These are phyloP conservation scores for Ophiostoma himal-ulmi DNA, from an alignment of 2,329 filamentous ascomycete species.

Conservation along the genomic window DNA sequence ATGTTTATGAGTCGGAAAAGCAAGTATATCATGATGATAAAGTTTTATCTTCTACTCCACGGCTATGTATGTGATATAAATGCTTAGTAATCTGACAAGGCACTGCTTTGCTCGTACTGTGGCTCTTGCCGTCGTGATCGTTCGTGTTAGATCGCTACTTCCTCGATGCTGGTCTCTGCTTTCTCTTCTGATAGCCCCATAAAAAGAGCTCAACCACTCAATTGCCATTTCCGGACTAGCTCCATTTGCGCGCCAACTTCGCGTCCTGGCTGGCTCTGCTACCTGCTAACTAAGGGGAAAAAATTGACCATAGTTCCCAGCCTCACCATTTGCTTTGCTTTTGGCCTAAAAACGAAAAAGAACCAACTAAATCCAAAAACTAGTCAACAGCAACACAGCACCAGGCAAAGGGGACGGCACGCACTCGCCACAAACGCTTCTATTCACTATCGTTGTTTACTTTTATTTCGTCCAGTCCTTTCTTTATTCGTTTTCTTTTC, in stretches of 20 bases:
- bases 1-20: slow-evolving; percentile 4
- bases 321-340: slow-evolving; percentile 16
- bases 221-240: slow-evolving; percentile 27
- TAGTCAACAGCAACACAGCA: slow-evolving; percentile 3
- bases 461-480: neutral
- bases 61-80: neutral
- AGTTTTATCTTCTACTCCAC: neutral
- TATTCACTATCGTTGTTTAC: neutral
- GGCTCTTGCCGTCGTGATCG: neutral
- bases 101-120: neutral
- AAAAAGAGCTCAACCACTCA: slow-evolving; percentile 15
- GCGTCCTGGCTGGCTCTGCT: slow-evolving; percentile 23
- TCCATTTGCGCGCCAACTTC: slow-evolving; percentile 29
- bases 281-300: slow-evolving; percentile 18
- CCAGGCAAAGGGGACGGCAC: slow-evolving; percentile 6
- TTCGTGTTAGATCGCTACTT: neutral
- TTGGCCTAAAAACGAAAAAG: slow-evolving; percentile 10
- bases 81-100: neutral
- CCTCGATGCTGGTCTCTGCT: neutral
- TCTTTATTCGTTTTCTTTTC: neutral
- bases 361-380: neutral
- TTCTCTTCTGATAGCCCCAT: slow-evolving; percentile 15
- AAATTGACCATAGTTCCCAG: slow-evolving; percentile 21
- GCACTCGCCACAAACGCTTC: neutral
- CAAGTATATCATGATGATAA: neutral